Conservation (phyloP, 305 asterid species). For the Caryopteris hybrid region DNA sequence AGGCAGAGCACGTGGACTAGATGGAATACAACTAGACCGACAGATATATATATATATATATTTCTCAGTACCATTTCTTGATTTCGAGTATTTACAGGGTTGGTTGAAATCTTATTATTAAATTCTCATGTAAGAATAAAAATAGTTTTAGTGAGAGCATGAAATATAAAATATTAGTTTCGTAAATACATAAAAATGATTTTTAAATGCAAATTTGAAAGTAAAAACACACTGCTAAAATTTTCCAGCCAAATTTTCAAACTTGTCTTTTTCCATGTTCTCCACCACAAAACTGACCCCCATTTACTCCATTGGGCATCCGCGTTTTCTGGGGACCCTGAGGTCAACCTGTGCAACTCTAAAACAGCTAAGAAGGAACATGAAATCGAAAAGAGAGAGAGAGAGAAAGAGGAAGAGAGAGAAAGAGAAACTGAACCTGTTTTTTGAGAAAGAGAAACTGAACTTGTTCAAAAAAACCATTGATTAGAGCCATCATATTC, state of each 20-base stretch:
- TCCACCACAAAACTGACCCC: conserved; percentile 6
- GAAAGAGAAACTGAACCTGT: not conserved
- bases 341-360: conserved; percentile 4
- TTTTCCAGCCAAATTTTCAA: too few species aligned
- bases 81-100: too few species aligned
- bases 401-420: not conserved
- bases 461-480: conserved; percentile 1
- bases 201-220: too few species aligned
- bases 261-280: too few species aligned
- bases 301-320: conserved; percentile 27
- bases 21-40: not conserved
- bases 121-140: too few species aligned
- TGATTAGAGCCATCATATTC: conserved; percentile 2
- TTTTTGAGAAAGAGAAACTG: not conserved
- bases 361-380: not conserved
- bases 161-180: too few species aligned
- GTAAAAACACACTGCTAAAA: too few species aligned
- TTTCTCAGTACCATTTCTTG: too few species aligned
- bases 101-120: too few species aligned
- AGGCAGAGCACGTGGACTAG: not conserved
- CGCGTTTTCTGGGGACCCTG: conserved; percentile 22
- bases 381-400: not conserved
- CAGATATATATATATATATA: too few species aligned
- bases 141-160: too few species aligned
- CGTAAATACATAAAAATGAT: too few species aligned